Percentiles rank a stretch among this genome's conserved stretches.
Evolutionary conservation across 2,329 filamentous ascomycete genomes (phyloP).

Genomic region (Fusarium buxicola): DNA sequence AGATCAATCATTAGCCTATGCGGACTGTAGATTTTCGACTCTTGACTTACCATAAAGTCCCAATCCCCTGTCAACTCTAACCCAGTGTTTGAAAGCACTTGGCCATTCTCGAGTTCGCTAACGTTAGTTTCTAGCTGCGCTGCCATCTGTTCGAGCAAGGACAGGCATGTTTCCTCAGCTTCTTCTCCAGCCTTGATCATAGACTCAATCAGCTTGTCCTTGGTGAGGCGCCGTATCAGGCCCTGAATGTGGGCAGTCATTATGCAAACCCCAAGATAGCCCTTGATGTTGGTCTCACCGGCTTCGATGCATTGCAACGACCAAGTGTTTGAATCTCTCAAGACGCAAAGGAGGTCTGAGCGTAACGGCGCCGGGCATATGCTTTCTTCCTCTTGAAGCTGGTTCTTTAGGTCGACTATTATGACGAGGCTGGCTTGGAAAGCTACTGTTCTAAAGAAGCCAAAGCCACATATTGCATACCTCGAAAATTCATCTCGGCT

Average conservation of each 20-base stretch:
- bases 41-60: conserved; percentile 42
- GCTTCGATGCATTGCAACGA: conserved; percentile 54
- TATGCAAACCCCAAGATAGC: conserved; percentile 55
- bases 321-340: conserved; percentile 58
- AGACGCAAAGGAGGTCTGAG: conserved; percentile 55
- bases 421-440: conserved; percentile 54
- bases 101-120: background rate
- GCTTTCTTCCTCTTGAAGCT: conserved; percentile 55
- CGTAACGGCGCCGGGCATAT: conserved; percentile 51
- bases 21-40: fast-evolving
- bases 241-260: conserved; percentile 55
- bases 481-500: conserved; percentile 51
- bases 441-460: conserved; percentile 54
- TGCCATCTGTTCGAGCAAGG: conserved; percentile 50
- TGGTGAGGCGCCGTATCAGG: conserved; percentile 50
- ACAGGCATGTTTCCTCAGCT: conserved; percentile 48
- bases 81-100: background rate
- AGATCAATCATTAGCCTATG: background rate
- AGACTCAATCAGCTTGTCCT: conserved; percentile 48
- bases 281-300: conserved; percentile 68
- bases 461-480: conserved; percentile 53
- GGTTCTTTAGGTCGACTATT: conserved; percentile 54
- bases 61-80: conserved; percentile 37
- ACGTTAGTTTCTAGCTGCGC: conserved; percentile 21
- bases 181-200: conserved; percentile 55